These are phyloP conservation scores for Saitozyma podzolica DNA, from an alignment of 768 basidiomycete species.

Conservation along the genomic window DNA sequence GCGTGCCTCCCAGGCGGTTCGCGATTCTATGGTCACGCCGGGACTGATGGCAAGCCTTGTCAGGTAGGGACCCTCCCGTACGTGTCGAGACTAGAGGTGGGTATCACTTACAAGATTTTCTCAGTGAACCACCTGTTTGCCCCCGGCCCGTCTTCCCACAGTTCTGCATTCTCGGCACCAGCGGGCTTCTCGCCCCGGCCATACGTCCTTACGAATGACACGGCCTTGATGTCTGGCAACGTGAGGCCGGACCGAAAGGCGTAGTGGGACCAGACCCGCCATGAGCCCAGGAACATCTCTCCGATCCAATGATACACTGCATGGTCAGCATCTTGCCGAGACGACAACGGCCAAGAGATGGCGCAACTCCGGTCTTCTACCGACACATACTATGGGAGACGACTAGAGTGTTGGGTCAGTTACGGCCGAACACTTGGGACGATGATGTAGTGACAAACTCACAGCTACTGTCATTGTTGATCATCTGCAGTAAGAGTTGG, in stretches of 20 bases:
- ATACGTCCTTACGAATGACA: constrained; percentile 21
- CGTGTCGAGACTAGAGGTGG: no score
- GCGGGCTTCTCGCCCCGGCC: constrained; percentile 8
- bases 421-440: background rate
- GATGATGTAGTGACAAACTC: constrained; percentile 4
- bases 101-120: constrained; percentile 42
- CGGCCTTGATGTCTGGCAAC: constrained; percentile 19
- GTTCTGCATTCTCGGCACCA: constrained; percentile 1
- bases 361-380: background rate
- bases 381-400: constrained; percentile 24
- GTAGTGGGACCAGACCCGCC: constrained; percentile 29
- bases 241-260: constrained; percentile 13
- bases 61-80: no score
- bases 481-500: constrained; percentile 23
- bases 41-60: no score
- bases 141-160: constrained; percentile 30
- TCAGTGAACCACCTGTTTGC: constrained; percentile 32
- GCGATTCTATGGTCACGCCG: constrained; percentile 20
- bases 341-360: no score
- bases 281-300: constrained; percentile 36
- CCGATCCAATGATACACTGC: constrained; percentile 43
- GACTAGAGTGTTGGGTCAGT: constrained; percentile 9
- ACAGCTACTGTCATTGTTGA: constrained; percentile 38
- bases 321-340: background rate
- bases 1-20: constrained; percentile 23